Evolutionary conservation across 768 basidiomycete genomes (phyloP).

Genomic region (Mycena maculata): DNA sequence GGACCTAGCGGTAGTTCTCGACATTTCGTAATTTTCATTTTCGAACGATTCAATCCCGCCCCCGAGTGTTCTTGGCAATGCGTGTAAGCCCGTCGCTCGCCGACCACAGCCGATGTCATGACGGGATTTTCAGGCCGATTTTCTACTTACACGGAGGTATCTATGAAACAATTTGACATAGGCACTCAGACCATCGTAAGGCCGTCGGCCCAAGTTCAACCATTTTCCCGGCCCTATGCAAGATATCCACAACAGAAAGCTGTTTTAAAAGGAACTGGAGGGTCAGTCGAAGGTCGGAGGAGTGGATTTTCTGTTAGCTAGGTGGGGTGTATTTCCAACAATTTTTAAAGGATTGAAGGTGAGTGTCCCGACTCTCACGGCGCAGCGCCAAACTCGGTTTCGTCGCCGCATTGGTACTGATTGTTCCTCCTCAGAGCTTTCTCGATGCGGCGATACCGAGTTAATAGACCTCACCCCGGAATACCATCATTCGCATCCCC

Average conservation of each 20-base stretch:
- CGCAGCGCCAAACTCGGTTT: background rate
- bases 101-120: conserved; percentile 19
- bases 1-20: too few relatives aligned
- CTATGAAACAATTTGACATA: conserved; percentile 12
- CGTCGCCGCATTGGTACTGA: background rate
- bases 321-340: too few relatives aligned
- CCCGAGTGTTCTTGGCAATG: background rate
- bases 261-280: too few relatives aligned
- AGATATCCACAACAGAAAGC: too few relatives aligned
- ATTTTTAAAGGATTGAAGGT: background rate
- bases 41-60: background rate
- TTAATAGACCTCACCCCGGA: conserved; percentile 16
- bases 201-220: background rate
- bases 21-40: background rate
- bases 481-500: conserved; percentile 22
- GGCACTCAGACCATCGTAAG: background rate
- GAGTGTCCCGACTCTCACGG: background rate
- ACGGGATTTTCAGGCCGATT: conserved; percentile 3
- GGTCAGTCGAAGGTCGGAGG: background rate
- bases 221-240: background rate
- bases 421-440: conserved; percentile 14
- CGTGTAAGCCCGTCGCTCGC: background rate
- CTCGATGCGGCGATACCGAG: conserved; percentile 24
- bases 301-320: background rate
- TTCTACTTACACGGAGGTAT: conserved; percentile 15